phyloP scores from a whole-genome alignment of 176 grass and related monocot genomes.

The Zoysia japonica region DNA sequence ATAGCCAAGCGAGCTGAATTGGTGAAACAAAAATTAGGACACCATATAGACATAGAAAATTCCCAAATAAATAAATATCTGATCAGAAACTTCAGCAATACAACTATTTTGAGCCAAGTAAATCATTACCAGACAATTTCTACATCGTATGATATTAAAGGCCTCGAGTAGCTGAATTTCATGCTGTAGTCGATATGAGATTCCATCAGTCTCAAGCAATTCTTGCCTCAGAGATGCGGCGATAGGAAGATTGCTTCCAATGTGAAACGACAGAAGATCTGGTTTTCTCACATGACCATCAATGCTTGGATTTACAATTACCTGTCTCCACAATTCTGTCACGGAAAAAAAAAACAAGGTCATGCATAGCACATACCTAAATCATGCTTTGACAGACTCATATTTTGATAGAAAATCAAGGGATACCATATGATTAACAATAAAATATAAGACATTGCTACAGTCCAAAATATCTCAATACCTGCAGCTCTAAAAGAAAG shows the following conservation, averaged over 20 bases:
- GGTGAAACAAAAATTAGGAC: constrained; percentile 9
- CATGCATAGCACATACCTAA: constrained; percentile 16
- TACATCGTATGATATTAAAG: constrained; percentile 74
- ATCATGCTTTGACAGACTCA: constrained; percentile 15
- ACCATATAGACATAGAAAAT: constrained; percentile 14
- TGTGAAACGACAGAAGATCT: constrained; percentile 72
- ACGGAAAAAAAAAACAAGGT: constrained; percentile 28
- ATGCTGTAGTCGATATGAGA: constrained; percentile 72
- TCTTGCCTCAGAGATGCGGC: constrained; percentile 74
- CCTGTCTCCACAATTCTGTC: constrained; percentile 78
- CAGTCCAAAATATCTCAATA: constrained; percentile 40
- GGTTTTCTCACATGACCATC: constrained; percentile 73
- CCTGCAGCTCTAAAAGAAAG: constrained; percentile 74
- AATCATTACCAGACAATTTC: constrained; percentile 73
- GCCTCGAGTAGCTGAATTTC: constrained; percentile 88
- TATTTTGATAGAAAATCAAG: constrained; percentile 7
- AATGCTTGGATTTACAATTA: constrained; percentile 69
- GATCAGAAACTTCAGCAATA: constrained; percentile 7
- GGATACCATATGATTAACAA: constrained; percentile 17
- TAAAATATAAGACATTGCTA: constrained; percentile 27
- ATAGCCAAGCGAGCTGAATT: constrained; percentile 18
- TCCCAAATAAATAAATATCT: not conserved
- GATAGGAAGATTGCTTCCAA: constrained; percentile 79
- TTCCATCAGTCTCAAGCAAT: constrained; percentile 90
- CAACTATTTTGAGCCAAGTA: constrained; percentile 19